Evolutionary conservation across 305 asterid genomes (phyloP), one percentile per base, ranked within the genome.

Genomic region (Caryopteris hybrid): DNA sequence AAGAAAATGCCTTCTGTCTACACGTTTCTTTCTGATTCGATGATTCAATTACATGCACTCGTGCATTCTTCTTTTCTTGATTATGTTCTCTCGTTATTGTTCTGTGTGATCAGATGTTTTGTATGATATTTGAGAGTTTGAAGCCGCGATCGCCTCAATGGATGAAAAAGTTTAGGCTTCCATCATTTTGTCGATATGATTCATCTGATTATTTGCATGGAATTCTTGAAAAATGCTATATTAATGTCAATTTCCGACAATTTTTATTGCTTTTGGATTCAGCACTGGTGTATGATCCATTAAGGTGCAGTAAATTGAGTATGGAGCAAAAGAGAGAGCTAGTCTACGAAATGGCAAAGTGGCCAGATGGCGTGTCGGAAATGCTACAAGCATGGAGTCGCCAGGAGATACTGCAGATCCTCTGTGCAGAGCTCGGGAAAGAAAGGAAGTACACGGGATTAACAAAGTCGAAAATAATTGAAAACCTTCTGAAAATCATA

Each of bases 341-440:
- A 42, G 81, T 89, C 43, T 80, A 83, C 23, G 92, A 81, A 73
- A 78, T 89, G 57, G 81, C 88, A 0, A 86, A 81, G 60, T 83
- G 92, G 84, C 81, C 92, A 3, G 94, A 87, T 27, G 80, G 80
- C 52, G 92, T 88, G 6, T 73, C 83, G 16, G 84, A 85, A 41
- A 80, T 86, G 69, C 79, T 91, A 46, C 87, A 84, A 63, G 75
- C 90, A 0, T 82, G 95, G 86, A 85, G 82, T 69, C 91, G 95
- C 68, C 88, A 74, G 38, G 95, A 91, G 69, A 80, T 91, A 59
- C 76, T 84, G 59, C 94, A 85, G 64, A 78, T 91, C 64, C 86
- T 91, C 74, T 83, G 92, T 67, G 85, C 86, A 60, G 98, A 91
- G 86, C 73, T 85, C 42, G 96, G 96, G 3, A 85, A 80, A 79